phyloP scores from a whole-genome alignment of 257 asterid species.

The Forsythia viridissima region DNA sequence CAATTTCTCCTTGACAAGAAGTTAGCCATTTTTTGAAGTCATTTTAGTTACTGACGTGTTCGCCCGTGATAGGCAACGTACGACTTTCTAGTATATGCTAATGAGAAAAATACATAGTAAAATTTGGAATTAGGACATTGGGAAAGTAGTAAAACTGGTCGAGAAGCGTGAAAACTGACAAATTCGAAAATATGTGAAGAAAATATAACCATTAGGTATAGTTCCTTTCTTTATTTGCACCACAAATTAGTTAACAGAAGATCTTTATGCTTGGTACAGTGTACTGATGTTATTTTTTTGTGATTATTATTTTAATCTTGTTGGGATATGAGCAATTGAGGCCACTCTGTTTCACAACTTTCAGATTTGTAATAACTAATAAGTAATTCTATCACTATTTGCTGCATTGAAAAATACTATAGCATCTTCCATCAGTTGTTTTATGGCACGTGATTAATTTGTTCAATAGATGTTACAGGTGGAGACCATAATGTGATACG shows the following conservation, averaged over 20 bases:
- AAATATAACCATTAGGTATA: not conserved
- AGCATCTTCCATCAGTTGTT: not conserved
- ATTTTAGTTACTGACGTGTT: not conserved
- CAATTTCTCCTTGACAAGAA: constrained; percentile 23
- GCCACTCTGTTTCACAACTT: not conserved
- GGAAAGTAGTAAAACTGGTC: not conserved
- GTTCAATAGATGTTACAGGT: constrained; percentile 35
- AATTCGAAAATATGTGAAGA: not conserved
- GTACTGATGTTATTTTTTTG: too few species aligned
- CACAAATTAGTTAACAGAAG: not conserved
- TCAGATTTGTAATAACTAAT: not conserved
- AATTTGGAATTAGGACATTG: not conserved
- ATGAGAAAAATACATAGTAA: not conserved
- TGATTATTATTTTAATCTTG: not conserved
- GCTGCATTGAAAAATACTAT: not conserved
- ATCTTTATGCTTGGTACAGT: not conserved
- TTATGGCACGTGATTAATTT: not conserved
- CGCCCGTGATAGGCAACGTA: not conserved
- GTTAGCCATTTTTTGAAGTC: constrained; percentile 4
- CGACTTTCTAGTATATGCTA: constrained; percentile 8
- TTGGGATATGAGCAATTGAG: not conserved
- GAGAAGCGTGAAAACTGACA: not conserved
- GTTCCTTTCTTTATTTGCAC: not conserved
- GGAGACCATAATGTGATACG: constrained; percentile 37
- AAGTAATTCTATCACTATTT: not conserved